These are phyloP conservation scores for Epichloe bromicola DNA, from an alignment of 2,329 filamentous ascomycete genomes.

Conservation along the genomic window DNA sequence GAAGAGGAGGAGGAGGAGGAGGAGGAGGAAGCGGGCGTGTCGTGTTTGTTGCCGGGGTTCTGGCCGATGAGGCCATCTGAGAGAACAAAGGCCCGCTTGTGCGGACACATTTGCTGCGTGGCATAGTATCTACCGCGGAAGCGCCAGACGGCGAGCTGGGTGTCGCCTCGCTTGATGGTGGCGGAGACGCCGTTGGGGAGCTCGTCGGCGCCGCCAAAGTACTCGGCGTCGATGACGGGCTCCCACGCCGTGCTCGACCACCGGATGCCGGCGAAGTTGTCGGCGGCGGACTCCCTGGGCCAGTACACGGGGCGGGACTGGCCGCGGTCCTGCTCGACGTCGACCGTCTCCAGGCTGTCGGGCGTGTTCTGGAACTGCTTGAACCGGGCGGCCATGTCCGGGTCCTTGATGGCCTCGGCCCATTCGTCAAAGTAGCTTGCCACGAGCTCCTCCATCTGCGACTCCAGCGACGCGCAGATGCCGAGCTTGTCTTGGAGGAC, in stretches of 20 bases:
- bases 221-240: constrained; percentile 55
- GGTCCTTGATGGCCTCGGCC: constrained; percentile 66
- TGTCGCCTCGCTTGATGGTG: constrained; percentile 74
- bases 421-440: constrained; percentile 83
- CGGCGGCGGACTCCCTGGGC: constrained; percentile 53
- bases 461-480: constrained; percentile 71
- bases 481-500: constrained; percentile 77
- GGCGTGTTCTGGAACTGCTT: constrained; percentile 72
- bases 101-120: constrained; percentile 89
- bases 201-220: constrained; percentile 53
- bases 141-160: constrained; percentile 78
- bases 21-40: constrained; percentile 13
- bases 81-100: constrained; percentile 82
- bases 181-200: constrained; percentile 60
- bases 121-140: constrained; percentile 70
- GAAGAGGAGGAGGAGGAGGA: neutral
- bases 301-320: constrained; percentile 68
- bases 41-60: constrained; percentile 20
- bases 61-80: constrained; percentile 75
- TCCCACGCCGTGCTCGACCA: constrained; percentile 60
- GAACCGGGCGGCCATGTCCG: constrained; percentile 56
- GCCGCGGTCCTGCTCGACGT: constrained; percentile 57
- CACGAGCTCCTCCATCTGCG: constrained; percentile 78
- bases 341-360: constrained; percentile 56
- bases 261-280: constrained; percentile 60